Base-by-base conservation (phyloP, 2,329 filamentous ascomycete genomes). In the Chalara sp. region DNA sequence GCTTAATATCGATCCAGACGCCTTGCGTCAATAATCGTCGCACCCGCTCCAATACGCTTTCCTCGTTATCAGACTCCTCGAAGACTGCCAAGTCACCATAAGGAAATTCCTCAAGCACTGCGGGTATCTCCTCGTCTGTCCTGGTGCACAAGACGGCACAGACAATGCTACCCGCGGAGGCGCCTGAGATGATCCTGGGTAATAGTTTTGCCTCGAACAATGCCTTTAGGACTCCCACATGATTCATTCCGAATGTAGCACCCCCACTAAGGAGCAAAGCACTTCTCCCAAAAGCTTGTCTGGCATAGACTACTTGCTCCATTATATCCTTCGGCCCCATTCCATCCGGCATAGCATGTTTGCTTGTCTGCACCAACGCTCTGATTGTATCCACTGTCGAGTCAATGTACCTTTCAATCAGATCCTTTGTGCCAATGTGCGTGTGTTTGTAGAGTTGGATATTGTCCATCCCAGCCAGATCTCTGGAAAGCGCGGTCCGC, bases 351-450 rank as follows among this genome's bases (percentile, higher is more conserved):
- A 75, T 60, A n/a, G 60, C 47, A 28, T 71, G 62, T 5, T 72
- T 62, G 67, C 80, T 69, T 68, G 80, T 67, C 21, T 87, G 81
- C 35, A 93, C 78, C 50, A 96, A 68, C 0, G 82, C 76, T 6
- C 83, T 75, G 53, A 97, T 84, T 0, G 89, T 89, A 51, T 83
- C 76, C 32, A 90, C 71, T 1, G 88, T 84, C 1, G 88, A 89
- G 46, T 86, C 80, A 54, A 95, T 91, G 61, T 96, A 96, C 33
- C 80, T 76, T 68, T 96, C 91, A 55, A 96, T 92, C 56, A 96
- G 70, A 53, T 79, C 76, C 70, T 96, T 96, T 6, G 91, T 96
- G 5, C 91, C 92, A 11, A 89, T 79, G 63, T 93, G 84, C 0
- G 87, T 87, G 65, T 93, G 87, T 50, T 84, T 84, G 70, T 96